Evolutionary conservation across 495 filamentous ascomycete genomes (phyloP), one percentile per base, ranked within the genome.

Genomic region (Xylaria nigripes): DNA sequence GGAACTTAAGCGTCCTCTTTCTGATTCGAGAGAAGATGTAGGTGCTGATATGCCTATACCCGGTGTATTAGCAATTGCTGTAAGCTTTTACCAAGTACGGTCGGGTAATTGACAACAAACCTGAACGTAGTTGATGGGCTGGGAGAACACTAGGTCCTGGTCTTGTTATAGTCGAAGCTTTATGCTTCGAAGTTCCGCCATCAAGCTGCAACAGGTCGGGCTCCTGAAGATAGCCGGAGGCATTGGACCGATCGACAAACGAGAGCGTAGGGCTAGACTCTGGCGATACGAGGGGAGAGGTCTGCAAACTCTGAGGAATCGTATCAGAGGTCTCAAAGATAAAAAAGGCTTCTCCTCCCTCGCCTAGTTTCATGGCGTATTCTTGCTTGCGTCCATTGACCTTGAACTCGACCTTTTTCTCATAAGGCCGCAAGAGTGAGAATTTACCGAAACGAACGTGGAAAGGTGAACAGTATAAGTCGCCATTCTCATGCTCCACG

Each of bases 371-470:
- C 93, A 99, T 97, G 16, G 93, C 80, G 77, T 94, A 95, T 54
- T 93, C 77, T 66, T 95, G 90, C 72, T 90, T 93, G 48, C 78
- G 70, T 59, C 86, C 84, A 78, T 99, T 97, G 77, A 99, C 93
- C 61, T 78, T 81, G 70, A 99, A 99, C 70, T 96, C 92, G 61
- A 98, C 90, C 82, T 99, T 99, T 78, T 97, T 98, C 70, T 99
- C 94, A 61, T 84, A 96, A 2, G 93, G 94, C 46, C 94, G 89
- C 58, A 99, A 73, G 32, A 99, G 75, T 30, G 90, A 94, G 74
- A 96, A 97, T 73, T 99, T 99, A 64, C 93, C 94, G 68, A 99
- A 99, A 46, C 93, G 89, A 56, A 99, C 91, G 70, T 99, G 94
- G 69, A 99, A 99, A 24, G 93, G 93, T 15, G 93, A 96, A 71